A percentile compares a stretch with the other conserved stretches of the same genome.
These are phyloP conservation scores for Leishmania gerbilli DNA, from an alignment of 208 protist species.

Conservation along the genomic window DNA sequence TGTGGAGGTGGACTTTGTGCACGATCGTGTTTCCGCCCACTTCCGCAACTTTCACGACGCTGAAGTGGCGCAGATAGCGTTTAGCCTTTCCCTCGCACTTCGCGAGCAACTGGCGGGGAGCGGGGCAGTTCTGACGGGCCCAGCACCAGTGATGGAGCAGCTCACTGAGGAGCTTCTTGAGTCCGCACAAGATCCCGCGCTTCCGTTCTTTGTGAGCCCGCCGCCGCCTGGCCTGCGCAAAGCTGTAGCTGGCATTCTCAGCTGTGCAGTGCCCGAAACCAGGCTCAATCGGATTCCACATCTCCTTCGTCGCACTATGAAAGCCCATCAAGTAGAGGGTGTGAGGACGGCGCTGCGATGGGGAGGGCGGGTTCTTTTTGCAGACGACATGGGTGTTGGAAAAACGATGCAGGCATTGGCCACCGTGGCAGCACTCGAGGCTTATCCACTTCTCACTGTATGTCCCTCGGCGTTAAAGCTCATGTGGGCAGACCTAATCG, in stretches of 20 bases:
- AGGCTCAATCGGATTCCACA: slow-evolving; percentile 25
- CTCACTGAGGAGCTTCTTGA: slow-evolving; percentile 35
- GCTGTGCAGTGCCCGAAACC: neutral
- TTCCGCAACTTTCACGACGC: slow-evolving; percentile 33
- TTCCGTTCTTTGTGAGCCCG: slow-evolving; percentile 31
- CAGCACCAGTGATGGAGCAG: slow-evolving; percentile 24
- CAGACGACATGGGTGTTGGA: slow-evolving; percentile 89
- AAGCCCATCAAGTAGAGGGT: slow-evolving; percentile 68
- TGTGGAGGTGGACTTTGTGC: slow-evolving; percentile 53
- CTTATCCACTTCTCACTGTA: slow-evolving; percentile 78
- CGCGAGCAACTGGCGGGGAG: slow-evolving; percentile 1
- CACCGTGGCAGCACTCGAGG: slow-evolving; percentile 50
- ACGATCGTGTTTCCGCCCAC: slow-evolving; percentile 9
- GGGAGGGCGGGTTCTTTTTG: slow-evolving; percentile 56
- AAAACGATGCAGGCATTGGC: slow-evolving; percentile 81
- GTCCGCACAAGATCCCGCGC: slow-evolving; percentile 19
- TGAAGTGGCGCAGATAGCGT: slow-evolving; percentile 3
- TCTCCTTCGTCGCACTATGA: slow-evolving; percentile 27
- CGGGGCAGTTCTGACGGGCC: slow-evolving; percentile 8
- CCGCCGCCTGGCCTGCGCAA: slow-evolving; percentile 11
- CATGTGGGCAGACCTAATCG: slow-evolving; percentile 82
- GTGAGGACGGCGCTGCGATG: slow-evolving; percentile 54
- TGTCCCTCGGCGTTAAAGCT: slow-evolving; percentile 74
- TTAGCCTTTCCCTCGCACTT: slow-evolving; percentile 33
- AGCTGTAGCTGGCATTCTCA: neutral